Conservation (phyloP, 2,329 filamentous ascomycete genomes). For the Venturia effusa region DNA sequence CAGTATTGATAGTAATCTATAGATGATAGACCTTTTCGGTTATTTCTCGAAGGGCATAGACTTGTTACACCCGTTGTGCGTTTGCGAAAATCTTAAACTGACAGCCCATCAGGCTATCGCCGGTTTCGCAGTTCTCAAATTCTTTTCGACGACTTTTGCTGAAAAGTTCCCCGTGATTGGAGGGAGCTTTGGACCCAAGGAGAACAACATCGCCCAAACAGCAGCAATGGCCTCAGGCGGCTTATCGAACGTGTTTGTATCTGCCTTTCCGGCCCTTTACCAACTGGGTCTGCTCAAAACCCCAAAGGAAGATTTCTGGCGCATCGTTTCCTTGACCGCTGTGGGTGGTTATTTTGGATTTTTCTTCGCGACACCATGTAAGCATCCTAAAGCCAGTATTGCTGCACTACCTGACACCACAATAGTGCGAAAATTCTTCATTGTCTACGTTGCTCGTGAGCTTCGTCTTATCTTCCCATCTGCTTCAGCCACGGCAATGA, state of each 20-base stretch:
- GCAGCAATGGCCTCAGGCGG: slow-evolving; percentile 49
- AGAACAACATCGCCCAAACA: slow-evolving; percentile 53
- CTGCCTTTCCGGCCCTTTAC: slow-evolving; percentile 50
- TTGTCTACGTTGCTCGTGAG: slow-evolving; percentile 53
- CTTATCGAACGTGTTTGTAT: slow-evolving; percentile 46
- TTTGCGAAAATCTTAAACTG: slow-evolving; percentile 17
- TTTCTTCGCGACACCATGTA: slow-evolving; percentile 47
- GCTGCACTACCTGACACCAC: slow-evolving; percentile 13
- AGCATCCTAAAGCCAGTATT: slow-evolving; percentile 11
- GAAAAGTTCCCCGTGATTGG: slow-evolving; percentile 41
- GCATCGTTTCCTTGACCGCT: slow-evolving; percentile 49
- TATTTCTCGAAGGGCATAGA: no score
- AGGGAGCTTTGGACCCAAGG: slow-evolving; percentile 46
- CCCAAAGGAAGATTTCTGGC: slow-evolving; percentile 45
- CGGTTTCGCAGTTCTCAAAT: slow-evolving; percentile 47
- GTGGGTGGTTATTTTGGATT: slow-evolving; percentile 55
- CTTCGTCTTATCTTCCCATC: slow-evolving; percentile 50
- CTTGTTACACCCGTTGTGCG: no score
- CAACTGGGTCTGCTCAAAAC: slow-evolving; percentile 41
- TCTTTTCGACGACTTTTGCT: slow-evolving; percentile 39
- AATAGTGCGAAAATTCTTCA: slow-evolving; percentile 53
- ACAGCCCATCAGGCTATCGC: slow-evolving; percentile 36
- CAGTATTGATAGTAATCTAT: no score
- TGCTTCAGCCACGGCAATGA: slow-evolving; percentile 49
- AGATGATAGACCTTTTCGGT: no score